Base-by-base conservation (phyloP, 768 basidiomycete genomes). In the Calocera viscosa region DNA sequence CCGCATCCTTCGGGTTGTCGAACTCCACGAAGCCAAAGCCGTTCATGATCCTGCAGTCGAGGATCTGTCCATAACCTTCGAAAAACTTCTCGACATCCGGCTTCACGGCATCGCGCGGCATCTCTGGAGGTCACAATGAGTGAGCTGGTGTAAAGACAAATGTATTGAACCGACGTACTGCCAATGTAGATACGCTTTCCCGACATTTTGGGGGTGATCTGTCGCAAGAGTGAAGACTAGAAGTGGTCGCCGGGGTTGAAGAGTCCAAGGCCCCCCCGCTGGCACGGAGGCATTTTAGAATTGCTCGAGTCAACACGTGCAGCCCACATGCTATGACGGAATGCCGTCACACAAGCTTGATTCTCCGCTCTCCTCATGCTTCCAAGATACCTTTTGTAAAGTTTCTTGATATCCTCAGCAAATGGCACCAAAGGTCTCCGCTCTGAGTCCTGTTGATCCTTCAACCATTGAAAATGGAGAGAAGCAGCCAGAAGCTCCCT, bases 1-100 rank as follows among this genome's bases (percentile, higher is more conserved):
- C 94, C 7, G 95, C 95, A 71, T 99, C 96, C 89, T 89, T 86
- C 22, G 88, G 76, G 72, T 81, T 89, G 75, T 95, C 95, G 73
- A 96, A 98, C 77, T 98, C 95, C 71, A 97, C 86, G 75, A 99
- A 99, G 66, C 94, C 96, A 73, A 96, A 99, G 12, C 91, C 91
- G 43, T 91, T 94, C 92, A 95, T 94, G 76, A 95, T 89, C 72
- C 91, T 87, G 77, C 91, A 89, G 78, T 95, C 94, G 71, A 89
- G 80, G 70, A 94, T 91, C 66, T 84, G 86, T 35, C 92, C 93
- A 77, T 88, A 92, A 69, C 89, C 89, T 69, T 92, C 91, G 75
- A 97, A 96, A 74, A 93, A 85, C 75, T 91, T 90, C 68, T 84
- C 82, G 65, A 94, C 86, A 72, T 94, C 91, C 32, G 91, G 89